These are phyloP conservation scores for Phytophthora aleatoria DNA, from an alignment of 352 stramenopile species.

Conservation along the genomic window DNA sequence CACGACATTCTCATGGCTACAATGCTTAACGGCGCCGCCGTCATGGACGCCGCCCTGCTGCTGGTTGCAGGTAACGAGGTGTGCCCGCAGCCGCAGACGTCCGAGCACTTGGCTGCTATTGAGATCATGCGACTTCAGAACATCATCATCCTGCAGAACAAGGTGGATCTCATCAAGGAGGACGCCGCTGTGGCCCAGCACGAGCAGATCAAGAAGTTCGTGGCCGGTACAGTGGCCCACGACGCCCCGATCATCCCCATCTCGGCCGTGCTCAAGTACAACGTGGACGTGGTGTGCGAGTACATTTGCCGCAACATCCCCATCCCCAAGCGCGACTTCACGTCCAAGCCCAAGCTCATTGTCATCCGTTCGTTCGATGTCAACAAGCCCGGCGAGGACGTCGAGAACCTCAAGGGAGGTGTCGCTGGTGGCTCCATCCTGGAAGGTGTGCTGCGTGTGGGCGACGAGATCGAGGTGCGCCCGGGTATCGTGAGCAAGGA, in stretches of 20 bases:
- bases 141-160: slow-evolving; percentile 99
- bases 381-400: slow-evolving; percentile 99
- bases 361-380: slow-evolving; percentile 99
- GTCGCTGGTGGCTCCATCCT: slow-evolving; percentile 93
- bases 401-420: slow-evolving; percentile 96
- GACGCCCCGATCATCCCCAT: slow-evolving; percentile 99
- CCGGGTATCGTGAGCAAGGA: slow-evolving; percentile 99
- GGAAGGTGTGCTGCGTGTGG: slow-evolving; percentile 96
- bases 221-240: slow-evolving; percentile 92
- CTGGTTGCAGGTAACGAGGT: slow-evolving; percentile 98
- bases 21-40: slow-evolving; percentile 99
- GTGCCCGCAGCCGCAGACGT: slow-evolving; percentile 99
- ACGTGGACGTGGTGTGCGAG: slow-evolving; percentile 99
- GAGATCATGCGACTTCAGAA: slow-evolving; percentile 99
- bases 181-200: slow-evolving; percentile 97
- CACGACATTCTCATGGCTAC: slow-evolving; percentile 99
- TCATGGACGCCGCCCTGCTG: slow-evolving; percentile 99
- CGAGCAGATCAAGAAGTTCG: slow-evolving; percentile 95
- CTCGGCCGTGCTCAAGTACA: slow-evolving; percentile 99
- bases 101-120: slow-evolving; percentile 99
- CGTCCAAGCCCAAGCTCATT: slow-evolving; percentile 97
- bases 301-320: slow-evolving; percentile 99
- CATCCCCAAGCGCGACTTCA: slow-evolving; percentile 98
- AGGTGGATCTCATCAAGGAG: slow-evolving; percentile 99
- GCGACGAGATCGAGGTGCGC: slow-evolving; percentile 99